A percentile compares a stretch with the other conserved stretches of the same genome.
Evolutionary conservation across 345 rosid species (phyloP).

Genomic region (Brassica carinata): DNA sequence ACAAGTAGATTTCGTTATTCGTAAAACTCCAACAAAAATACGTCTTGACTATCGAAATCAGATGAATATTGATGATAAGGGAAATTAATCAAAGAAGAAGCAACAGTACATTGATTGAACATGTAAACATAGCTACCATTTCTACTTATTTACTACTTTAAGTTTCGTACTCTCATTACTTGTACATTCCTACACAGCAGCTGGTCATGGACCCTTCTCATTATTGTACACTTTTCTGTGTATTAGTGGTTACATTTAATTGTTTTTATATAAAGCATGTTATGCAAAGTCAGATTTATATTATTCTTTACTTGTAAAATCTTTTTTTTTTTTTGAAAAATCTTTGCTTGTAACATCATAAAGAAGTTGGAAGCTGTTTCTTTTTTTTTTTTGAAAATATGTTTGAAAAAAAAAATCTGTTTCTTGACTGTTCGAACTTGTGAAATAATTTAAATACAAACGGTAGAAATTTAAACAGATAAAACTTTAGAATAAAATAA

Average conservation of each 20-base stretch:
- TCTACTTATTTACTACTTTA: slow-evolving; percentile 37
- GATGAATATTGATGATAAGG: not conserved
- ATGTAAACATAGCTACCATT: slow-evolving; percentile 30
- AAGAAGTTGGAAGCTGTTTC: not conserved
- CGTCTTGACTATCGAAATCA: not conserved
- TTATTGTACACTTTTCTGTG: slow-evolving; percentile 29
- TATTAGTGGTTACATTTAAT: slow-evolving; percentile 10
- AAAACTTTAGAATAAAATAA: not conserved
- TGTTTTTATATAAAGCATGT: not conserved
- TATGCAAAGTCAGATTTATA: not conserved
- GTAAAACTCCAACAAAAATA: not conserved
- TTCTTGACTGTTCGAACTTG: not conserved
- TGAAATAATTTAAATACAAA: not conserved
- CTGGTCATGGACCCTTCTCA: slow-evolving; percentile 33
- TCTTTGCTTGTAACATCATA: too few relatives aligned
- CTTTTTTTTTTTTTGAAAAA: too few relatives aligned
- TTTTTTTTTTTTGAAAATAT: too few relatives aligned
- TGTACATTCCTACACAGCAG: slow-evolving; percentile 39
- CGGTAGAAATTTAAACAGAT: not conserved
- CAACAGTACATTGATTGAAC: slow-evolving; percentile 38
- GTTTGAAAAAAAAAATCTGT: not conserved
- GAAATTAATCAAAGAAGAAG: slow-evolving; percentile 27
- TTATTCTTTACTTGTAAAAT: too few relatives aligned
- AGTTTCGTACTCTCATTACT: slow-evolving; percentile 31
- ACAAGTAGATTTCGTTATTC: not conserved